Evolutionary conservation across 768 basidiomycete species (phyloP).

Genomic region (Psilocybe cubensis): DNA sequence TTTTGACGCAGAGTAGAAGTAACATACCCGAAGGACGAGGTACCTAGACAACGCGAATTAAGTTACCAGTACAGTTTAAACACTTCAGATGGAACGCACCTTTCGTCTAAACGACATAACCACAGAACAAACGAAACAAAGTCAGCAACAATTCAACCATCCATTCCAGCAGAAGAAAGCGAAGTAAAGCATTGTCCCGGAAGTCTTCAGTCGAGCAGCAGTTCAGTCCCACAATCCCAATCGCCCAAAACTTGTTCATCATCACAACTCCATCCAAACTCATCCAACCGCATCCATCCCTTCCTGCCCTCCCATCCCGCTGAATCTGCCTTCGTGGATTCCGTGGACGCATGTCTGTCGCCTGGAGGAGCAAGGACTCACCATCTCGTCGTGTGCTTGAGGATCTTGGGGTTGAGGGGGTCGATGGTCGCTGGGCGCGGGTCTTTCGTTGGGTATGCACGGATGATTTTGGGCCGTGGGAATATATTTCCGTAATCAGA

Average conservation of each 20-base stretch:
- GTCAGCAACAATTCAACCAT: constrained; percentile 21
- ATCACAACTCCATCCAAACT: constrained; percentile 26
- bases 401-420: constrained; percentile 28
- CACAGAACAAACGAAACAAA: constrained; percentile 22
- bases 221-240: not conserved
- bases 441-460: constrained; percentile 15
- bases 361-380: constrained; percentile 35
- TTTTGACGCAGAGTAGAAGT: not conserved
- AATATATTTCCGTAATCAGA: constrained; percentile 8
- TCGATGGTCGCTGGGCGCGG: constrained; percentile 25
- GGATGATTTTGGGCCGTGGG: constrained; percentile 23
- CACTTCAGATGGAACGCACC: constrained; percentile 52
- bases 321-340: constrained; percentile 18
- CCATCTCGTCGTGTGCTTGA: constrained; percentile 49
- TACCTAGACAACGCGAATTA: constrained; percentile 49
- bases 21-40: constrained; percentile 93
- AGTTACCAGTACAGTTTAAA: not conserved
- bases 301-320: constrained; percentile 20
- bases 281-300: constrained; percentile 29
- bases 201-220: not conserved
- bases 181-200: constrained; percentile 1
- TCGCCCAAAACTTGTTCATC: not conserved
- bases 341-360: constrained; percentile 12
- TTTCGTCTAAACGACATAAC: constrained; percentile 66
- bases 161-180: constrained; percentile 1